A percentile compares a stretch with the other conserved stretches of the same genome.
phyloP scores from a whole-genome alignment of 495 filamentous ascomycete genomes.

The Xylona heveae region DNA sequence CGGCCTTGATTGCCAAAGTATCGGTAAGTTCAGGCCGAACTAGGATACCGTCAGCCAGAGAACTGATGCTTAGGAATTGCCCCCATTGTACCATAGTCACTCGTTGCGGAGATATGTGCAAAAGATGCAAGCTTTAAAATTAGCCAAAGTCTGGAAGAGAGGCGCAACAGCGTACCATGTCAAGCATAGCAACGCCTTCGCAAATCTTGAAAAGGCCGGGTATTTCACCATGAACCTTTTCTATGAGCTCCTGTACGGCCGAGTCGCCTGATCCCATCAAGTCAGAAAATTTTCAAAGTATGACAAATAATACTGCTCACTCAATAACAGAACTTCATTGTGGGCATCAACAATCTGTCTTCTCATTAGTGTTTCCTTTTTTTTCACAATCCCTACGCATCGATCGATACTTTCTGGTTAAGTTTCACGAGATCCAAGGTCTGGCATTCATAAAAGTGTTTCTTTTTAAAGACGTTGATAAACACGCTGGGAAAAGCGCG shows the following conservation, averaged over 20 bases:
- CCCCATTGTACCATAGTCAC: conserved; percentile 36
- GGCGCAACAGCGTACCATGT: conserved; percentile 40
- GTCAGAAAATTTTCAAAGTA: conserved; percentile 1
- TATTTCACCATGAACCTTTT: conserved; percentile 41
- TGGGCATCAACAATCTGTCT: conserved; percentile 52
- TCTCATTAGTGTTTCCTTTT: too few species aligned
- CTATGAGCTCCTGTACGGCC: conserved; percentile 46
- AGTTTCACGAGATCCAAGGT: conserved; percentile 62
- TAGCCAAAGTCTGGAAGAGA: conserved; percentile 5
- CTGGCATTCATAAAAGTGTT: conserved; percentile 59
- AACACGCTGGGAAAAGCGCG: conserved; percentile 43
- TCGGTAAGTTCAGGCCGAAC: conserved; percentile 53
- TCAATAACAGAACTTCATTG: conserved; percentile 61
- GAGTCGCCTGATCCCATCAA: conserved; percentile 19
- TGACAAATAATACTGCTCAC: conserved; percentile 13
- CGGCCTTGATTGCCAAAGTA: conserved; percentile 57
- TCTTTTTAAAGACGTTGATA: conserved; percentile 55
- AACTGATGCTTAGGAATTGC: neutral
- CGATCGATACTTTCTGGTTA: conserved; percentile 14
- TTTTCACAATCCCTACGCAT: too few species aligned
- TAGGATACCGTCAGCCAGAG: conserved; percentile 7
- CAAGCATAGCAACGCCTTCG: conserved; percentile 72
- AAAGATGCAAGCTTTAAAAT: conserved; percentile 34
- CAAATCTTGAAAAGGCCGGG: conserved; percentile 54
- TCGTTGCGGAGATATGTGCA: conserved; percentile 49